Percentiles rank a stretch among this genome's conserved stretches.
These are phyloP conservation scores for Linanthus parryae DNA, from an alignment of 148 eudicot genomes.

Conservation along the genomic window DNA sequence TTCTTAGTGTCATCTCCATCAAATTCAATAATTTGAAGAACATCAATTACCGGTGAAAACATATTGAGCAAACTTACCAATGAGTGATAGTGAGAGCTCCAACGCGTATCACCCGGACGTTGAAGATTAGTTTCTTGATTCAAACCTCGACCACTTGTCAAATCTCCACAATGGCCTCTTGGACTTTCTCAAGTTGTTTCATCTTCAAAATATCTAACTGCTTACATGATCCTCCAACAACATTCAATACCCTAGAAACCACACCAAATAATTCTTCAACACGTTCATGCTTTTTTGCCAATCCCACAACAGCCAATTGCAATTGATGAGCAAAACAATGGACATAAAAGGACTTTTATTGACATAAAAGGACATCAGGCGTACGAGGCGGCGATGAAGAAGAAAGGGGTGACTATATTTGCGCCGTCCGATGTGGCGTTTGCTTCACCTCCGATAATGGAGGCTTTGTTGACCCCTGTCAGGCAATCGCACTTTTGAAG, in stretches of 20 bases:
- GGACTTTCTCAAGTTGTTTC: not conserved
- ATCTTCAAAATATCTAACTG: too few species aligned
- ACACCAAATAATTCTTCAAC: too few species aligned
- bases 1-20: not conserved
- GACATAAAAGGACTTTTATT: not conserved
- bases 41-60: not conserved
- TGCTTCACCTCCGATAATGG: too few species aligned
- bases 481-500: too few species aligned
- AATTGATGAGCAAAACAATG: not conserved
- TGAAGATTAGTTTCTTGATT: not conserved
- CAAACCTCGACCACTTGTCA: not conserved
- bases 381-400: conserved; percentile 20
- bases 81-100: not conserved
- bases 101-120: not conserved
- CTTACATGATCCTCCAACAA: too few species aligned
- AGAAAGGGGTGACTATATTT: too few species aligned
- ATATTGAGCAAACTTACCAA: not conserved
- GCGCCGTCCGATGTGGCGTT: conserved; percentile 71
- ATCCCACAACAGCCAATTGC: not conserved
- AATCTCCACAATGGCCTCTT: not conserved
- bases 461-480: too few species aligned
- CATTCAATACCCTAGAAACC: too few species aligned
- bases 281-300: not conserved
- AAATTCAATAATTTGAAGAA: not conserved
- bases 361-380: conserved; percentile 37